Evolutionary conservation across 2,329 filamentous ascomycete species (phyloP).

Genomic region (Drechslerella coelobrocha): DNA sequence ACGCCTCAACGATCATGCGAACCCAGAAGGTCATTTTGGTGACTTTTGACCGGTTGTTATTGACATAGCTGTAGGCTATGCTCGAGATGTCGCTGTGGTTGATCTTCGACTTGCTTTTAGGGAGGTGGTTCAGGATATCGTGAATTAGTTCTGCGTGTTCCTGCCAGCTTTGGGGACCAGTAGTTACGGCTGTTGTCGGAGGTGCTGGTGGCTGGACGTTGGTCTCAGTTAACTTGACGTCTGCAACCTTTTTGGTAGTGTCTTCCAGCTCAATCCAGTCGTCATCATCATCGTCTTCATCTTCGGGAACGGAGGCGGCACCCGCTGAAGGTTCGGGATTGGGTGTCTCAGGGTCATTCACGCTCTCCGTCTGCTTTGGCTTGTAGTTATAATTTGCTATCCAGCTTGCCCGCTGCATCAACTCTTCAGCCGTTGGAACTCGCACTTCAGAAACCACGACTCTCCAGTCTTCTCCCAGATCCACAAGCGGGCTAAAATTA

Average conservation of each 20-base stretch:
- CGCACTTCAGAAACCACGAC: constrained; percentile 44
- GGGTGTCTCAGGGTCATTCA: neutral
- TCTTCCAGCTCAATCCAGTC: constrained; percentile 34
- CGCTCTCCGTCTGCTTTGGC: neutral
- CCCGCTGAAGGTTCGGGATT: neutral
- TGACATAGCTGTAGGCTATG: constrained; percentile 29
- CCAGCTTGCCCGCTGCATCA: constrained; percentile 45
- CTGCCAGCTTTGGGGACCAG: constrained; percentile 24
- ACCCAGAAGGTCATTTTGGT: constrained; percentile 52
- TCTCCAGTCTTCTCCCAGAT: constrained; percentile 29
- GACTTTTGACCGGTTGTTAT: constrained; percentile 5
- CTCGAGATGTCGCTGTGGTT: constrained; percentile 34
- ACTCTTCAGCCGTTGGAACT: constrained; percentile 18
- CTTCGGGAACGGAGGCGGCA: neutral
- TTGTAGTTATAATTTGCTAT: constrained; percentile 48
- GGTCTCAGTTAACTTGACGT: constrained; percentile 15
- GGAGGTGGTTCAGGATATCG: constrained; percentile 11
- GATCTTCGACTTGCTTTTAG: constrained; percentile 16
- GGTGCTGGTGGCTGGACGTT: constrained; percentile 5
- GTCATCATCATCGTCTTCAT: constrained; percentile 35
- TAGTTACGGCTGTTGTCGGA: constrained; percentile 6
- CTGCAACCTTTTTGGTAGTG: neutral
- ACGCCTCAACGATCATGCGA: constrained; percentile 45
- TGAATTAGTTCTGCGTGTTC: constrained; percentile 35
- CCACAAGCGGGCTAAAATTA: constrained; percentile 45